Conservation (phyloP, 371 early-diverging fungal genomes). For the Mortierella sp. region DNA sequence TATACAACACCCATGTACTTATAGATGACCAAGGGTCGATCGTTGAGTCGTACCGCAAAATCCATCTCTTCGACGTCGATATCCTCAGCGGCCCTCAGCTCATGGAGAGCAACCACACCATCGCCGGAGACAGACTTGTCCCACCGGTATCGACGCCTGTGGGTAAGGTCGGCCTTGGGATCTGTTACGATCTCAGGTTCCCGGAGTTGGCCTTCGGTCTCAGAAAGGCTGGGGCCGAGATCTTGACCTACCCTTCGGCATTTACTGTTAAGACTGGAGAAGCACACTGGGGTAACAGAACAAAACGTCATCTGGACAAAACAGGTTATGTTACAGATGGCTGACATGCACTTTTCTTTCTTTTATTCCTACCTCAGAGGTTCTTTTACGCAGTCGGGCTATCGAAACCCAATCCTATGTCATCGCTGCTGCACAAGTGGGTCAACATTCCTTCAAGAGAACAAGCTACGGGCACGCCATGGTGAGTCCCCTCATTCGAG, state of each 20-base stretch:
- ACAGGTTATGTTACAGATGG: background rate
- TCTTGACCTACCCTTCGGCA: conserved; percentile 87
- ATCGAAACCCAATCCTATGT: conserved; percentile 88
- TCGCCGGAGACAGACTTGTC: conserved; percentile 64
- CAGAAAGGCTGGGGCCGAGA: conserved; percentile 73
- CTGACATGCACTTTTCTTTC: background rate
- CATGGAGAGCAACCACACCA: conserved; percentile 72
- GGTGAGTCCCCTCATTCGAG: no score
- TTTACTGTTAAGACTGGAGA: conserved; percentile 86
- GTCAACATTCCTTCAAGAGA: conserved; percentile 80
- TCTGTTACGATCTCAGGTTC: conserved; percentile 90
- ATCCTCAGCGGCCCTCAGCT: conserved; percentile 69
- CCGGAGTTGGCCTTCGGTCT: conserved; percentile 74
- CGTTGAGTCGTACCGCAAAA: conserved; percentile 74
- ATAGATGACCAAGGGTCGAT: conserved; percentile 71
- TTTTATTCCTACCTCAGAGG: conserved; percentile 56
- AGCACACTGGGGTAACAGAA: conserved; percentile 85
- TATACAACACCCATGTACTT: conserved; percentile 80
- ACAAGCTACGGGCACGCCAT: conserved; percentile 84
- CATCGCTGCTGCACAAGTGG: conserved; percentile 84
- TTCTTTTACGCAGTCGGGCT: conserved; percentile 83
- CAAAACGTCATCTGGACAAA: background rate
- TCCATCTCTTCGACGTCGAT: conserved; percentile 85
- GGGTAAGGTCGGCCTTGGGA: conserved; percentile 77
- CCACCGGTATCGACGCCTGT: conserved; percentile 73